These are phyloP conservation scores for Gonium pectorale DNA, from an alignment of 139 green algal species.

Conservation along the genomic window DNA sequence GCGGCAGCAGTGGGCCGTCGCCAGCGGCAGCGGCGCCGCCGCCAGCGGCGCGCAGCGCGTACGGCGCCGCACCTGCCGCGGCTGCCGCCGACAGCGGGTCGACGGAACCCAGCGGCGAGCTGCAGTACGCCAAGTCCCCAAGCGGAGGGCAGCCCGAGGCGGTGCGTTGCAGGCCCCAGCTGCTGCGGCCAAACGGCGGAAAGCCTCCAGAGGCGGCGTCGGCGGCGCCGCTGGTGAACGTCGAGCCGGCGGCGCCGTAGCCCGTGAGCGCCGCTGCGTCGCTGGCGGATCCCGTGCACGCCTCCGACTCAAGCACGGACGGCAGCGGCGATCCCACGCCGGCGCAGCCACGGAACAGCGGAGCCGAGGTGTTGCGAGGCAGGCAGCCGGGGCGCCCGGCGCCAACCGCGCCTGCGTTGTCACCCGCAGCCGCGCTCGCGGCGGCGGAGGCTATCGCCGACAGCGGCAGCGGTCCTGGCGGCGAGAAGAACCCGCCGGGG, in stretches of 20 bases:
- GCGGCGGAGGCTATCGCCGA: background rate
- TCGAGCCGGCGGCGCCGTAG: background rate
- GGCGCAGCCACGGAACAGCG: background rate
- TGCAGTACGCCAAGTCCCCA: background rate
- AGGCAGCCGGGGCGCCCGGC: too few species aligned
- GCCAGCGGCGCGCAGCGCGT: too few species aligned
- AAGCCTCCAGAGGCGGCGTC: too few species aligned
- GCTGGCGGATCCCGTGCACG: background rate
- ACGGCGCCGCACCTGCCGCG: too few species aligned
- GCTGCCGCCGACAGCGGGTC: too few species aligned
- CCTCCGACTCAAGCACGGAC: constrained; percentile 23
- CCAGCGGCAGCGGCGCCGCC: background rate
- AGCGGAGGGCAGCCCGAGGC: background rate
- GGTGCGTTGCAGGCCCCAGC: background rate
- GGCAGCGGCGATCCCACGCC: background rate
- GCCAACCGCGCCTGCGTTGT: too few species aligned
- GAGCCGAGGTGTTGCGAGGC: constrained; percentile 7
- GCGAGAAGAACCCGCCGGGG: too few species aligned
- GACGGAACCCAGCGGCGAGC: background rate
- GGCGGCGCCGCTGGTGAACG: background rate
- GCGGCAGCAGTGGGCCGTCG: background rate
- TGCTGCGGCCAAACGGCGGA: background rate
- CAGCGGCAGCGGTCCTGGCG: too few species aligned
- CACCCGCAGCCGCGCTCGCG: too few species aligned
- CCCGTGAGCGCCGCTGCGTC: background rate